phyloP scores from a whole-genome alignment of 371 early-diverging fungal genomes.

The Saksenaea oblongispora region DNA sequence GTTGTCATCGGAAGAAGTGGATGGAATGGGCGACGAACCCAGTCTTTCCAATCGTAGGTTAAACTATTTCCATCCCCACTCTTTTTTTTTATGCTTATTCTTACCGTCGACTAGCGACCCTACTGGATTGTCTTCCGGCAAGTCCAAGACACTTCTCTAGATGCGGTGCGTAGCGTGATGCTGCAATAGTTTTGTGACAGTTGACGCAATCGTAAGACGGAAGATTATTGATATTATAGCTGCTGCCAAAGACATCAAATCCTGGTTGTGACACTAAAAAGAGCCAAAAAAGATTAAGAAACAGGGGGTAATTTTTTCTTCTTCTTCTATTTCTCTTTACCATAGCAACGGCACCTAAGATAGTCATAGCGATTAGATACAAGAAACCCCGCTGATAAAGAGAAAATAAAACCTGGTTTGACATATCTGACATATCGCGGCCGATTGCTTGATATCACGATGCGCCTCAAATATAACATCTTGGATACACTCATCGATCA shows the following conservation, averaged over 20 bases:
- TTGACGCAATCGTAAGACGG: slow-evolving; percentile 78
- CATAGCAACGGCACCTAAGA: slow-evolving; percentile 27
- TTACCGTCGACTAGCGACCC: slow-evolving; percentile 65
- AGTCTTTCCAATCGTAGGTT: not conserved
- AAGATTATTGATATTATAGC: slow-evolving; percentile 51
- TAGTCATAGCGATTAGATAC: not conserved
- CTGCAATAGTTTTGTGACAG: slow-evolving; percentile 77
- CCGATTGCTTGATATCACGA: slow-evolving; percentile 58
- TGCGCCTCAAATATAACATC: slow-evolving; percentile 72
- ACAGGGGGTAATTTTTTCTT: not conserved
- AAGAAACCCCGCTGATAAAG: not conserved
- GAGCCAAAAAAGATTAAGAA: not conserved
- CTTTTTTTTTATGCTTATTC: not conserved
- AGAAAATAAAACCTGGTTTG: slow-evolving; percentile 56
- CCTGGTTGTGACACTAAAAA: slow-evolving; percentile 53
- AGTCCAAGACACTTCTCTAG: slow-evolving; percentile 90
- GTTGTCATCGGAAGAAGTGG: slow-evolving; percentile 27
- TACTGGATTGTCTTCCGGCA: slow-evolving; percentile 68
- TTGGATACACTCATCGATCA: slow-evolving; percentile 67
- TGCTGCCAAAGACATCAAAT: slow-evolving; percentile 73
- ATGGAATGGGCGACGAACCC: slow-evolving; percentile 17
- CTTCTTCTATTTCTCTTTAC: slow-evolving; percentile 13
- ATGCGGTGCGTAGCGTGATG: slow-evolving; percentile 83
- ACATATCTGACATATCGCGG: slow-evolving; percentile 67
- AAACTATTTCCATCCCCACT: not conserved